These are phyloP conservation scores for Chenopodium suecicum DNA, from an alignment of 148 eudicot genomes.

Conservation along the genomic window DNA sequence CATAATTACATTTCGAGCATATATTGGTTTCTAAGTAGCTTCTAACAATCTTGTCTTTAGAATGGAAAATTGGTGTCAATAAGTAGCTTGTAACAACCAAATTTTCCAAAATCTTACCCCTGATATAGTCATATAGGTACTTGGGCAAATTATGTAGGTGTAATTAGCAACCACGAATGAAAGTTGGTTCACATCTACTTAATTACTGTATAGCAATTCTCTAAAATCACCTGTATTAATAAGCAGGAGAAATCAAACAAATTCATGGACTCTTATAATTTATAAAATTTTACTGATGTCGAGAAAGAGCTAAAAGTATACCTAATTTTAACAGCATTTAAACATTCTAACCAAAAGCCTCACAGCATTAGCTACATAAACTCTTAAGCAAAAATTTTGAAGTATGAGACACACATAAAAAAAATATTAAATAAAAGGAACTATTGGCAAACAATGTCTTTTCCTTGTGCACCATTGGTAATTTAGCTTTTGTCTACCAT, in stretches of 20 bases:
- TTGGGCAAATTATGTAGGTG: neutral
- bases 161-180: neutral
- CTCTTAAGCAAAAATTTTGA: neutral
- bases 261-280: neutral
- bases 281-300: neutral
- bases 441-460: too few species aligned
- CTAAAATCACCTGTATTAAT: neutral
- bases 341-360: neutral
- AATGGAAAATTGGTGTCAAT: neutral
- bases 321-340: neutral
- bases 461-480: too few species aligned
- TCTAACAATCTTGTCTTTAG: too few species aligned
- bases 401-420: neutral
- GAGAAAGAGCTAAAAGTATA: too few species aligned
- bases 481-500: too few species aligned
- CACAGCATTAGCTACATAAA: neutral
- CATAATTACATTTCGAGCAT: neutral
- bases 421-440: too few species aligned
- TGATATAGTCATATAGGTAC: too few species aligned
- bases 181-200: neutral
- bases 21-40: neutral
- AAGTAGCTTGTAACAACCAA: neutral
- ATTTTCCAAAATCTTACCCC: neutral
- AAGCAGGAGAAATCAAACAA: neutral
- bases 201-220: neutral